phyloP scores from a whole-genome alignment of 129 eudicot genomes.

The Flaveria robusta region DNA sequence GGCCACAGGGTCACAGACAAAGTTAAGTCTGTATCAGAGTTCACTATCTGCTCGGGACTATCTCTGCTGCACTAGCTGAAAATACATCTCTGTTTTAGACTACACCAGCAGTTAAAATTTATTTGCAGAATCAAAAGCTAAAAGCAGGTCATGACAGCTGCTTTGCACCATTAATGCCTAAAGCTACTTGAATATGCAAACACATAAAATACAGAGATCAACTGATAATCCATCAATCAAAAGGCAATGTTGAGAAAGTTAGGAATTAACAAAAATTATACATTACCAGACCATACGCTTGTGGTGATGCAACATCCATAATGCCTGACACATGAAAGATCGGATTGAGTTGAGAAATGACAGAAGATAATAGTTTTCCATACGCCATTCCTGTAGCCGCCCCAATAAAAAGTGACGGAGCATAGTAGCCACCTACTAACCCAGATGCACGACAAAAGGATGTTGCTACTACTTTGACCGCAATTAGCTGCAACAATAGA shows the following conservation, averaged over 20 bases:
- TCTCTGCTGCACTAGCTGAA: too few species aligned
- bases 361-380: constrained; percentile 65
- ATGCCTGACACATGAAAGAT: constrained; percentile 55
- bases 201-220: not conserved
- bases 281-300: constrained; percentile 92
- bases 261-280: constrained; percentile 9
- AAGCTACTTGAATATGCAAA: not conserved
- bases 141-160: not conserved
- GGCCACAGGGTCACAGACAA: too few species aligned
- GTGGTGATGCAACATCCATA: constrained; percentile 92
- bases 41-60: too few species aligned
- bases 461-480: constrained; percentile 71
- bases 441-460: constrained; percentile 90
- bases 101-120: not conserved
- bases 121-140: not conserved
- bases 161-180: not conserved
- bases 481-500: constrained; percentile 74
- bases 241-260: constrained; percentile 4
- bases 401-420: constrained; percentile 91
- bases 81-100: not conserved
- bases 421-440: constrained; percentile 95
- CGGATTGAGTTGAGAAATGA: constrained; percentile 51
- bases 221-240: not conserved
- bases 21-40: too few species aligned
- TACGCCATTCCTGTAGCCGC: constrained; percentile 98